Base-by-base conservation (phyloP, 331 rosid species). In the Malus hybrid region DNA sequence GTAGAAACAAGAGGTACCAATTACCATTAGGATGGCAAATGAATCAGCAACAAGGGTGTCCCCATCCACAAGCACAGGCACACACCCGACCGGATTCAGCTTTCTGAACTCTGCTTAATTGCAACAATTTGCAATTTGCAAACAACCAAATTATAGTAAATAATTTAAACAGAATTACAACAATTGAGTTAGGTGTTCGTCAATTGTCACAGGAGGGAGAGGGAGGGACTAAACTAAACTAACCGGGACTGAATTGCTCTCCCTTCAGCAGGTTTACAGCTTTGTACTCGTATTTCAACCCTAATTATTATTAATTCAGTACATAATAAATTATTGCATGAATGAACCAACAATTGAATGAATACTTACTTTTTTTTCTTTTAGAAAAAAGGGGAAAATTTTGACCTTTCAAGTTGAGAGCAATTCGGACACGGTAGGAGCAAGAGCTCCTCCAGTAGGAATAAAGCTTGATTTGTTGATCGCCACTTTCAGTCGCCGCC, bases 41-140 rank as follows among this genome's bases (percentile, higher is more conserved):
- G 98, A 93, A 77, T 93, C 97, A 3, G 80, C 74, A 73, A 93
- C 32, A 0, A 83, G 84, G 5, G 76, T 1, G 70, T 73, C 69
- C 70, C 87, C 97, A 78, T 93, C 93, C 48, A 79, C 88, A 0
- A 93, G 89, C 61, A 80, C 93, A 4, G 98, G 98, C 29, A 90
- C 96, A 33, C 54, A 87, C 15, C 98, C 95, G 13, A 88, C 29
- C 27, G 96, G 95, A 76, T 90, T 93, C 54, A 93, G 82, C 82
- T 88, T 71, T 60, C 57, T 79, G 76, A 88, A 88, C 65, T 90
- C 98, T 89, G 67, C 69, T 52, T 52, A 3, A 10, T 42, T 39
- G 46, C 46, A 39, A 39, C 46, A 39, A 2, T 39, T 9, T 39
- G 46, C 46, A 39, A 39, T 39, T 39, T 39, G 13, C 46, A 39